A percentile compares a stretch with the other conserved stretches of the same genome.
Evolutionary conservation across 75 land plant species (phyloP).

Genomic region (Chamaecyparis obtusa): DNA sequence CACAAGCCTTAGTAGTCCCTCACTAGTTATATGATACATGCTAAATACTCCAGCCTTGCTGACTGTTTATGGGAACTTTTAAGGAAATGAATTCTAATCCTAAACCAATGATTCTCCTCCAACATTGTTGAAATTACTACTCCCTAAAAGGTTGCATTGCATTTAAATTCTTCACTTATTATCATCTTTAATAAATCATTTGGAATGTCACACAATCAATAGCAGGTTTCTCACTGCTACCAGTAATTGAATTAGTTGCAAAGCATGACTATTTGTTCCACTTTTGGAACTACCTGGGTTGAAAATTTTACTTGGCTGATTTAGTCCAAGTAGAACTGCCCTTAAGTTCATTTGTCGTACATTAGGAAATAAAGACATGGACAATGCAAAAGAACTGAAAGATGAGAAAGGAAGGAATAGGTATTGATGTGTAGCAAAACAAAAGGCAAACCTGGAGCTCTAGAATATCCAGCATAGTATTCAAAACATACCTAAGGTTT

Average conservation of each 20-base stretch:
- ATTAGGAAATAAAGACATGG: neutral
- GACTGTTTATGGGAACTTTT: neutral
- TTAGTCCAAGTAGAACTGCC: neutral
- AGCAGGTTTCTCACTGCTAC: neutral
- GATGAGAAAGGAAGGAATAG: neutral
- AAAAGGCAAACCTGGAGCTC: too few relatives aligned
- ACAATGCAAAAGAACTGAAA: neutral
- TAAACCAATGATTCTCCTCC: neutral
- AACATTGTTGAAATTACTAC: neutral
- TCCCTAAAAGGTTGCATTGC: neutral
- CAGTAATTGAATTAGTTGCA: neutral
- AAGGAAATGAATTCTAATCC: neutral
- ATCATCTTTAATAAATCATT: neutral
- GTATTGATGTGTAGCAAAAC: neutral
- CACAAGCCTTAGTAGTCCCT: neutral
- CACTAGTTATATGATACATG: neutral
- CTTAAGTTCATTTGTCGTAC: neutral
- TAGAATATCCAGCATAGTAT: too few relatives aligned
- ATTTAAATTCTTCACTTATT: neutral
- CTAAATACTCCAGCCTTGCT: neutral
- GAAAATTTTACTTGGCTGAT: neutral
- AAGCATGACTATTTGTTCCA: neutral
- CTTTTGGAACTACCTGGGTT: neutral
- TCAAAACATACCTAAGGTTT: neutral
- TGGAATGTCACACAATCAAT: neutral